These are phyloP conservation scores for Trypanosoma congolense DNA, from an alignment of 208 protist species.

Conservation along the genomic window DNA sequence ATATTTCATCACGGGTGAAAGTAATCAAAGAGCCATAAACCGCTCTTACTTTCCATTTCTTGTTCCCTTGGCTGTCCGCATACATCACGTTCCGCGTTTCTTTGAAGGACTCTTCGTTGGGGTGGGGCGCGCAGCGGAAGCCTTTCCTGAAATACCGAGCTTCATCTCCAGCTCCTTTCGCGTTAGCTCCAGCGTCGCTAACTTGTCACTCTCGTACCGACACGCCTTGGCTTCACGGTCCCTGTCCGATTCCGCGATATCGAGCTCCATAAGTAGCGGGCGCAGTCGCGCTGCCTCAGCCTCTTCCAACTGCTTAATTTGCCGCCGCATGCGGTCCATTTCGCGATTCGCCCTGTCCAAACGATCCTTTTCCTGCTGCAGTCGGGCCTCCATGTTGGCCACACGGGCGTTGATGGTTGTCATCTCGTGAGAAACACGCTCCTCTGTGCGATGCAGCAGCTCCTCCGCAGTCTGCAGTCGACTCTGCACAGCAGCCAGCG, in stretches of 20 bases:
- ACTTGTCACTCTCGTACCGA: constrained; percentile 73
- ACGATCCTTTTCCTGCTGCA: constrained; percentile 80
- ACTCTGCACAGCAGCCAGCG: constrained; percentile 25
- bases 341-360: constrained; percentile 61
- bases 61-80: not conserved
- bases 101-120: not conserved
- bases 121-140: not conserved
- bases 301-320: constrained; percentile 73
- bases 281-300: constrained; percentile 56
- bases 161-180: constrained; percentile 69
- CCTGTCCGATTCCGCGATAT: constrained; percentile 50
- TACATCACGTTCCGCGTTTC: constrained; percentile 1
- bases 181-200: constrained; percentile 47
- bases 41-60: too few relatives aligned
- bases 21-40: too few relatives aligned
- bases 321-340: constrained; percentile 70
- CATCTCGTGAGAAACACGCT: constrained; percentile 52
- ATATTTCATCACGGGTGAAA: too few relatives aligned
- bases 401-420: constrained; percentile 55
- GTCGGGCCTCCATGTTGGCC: constrained; percentile 58
- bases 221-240: constrained; percentile 58
- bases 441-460: constrained; percentile 47
- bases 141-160: constrained; percentile 10
- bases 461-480: constrained; percentile 55
- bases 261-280: constrained; percentile 51